phyloP scores from a whole-genome alignment of 2,329 filamentous ascomycete genomes.

The Penicillium sp. region DNA sequence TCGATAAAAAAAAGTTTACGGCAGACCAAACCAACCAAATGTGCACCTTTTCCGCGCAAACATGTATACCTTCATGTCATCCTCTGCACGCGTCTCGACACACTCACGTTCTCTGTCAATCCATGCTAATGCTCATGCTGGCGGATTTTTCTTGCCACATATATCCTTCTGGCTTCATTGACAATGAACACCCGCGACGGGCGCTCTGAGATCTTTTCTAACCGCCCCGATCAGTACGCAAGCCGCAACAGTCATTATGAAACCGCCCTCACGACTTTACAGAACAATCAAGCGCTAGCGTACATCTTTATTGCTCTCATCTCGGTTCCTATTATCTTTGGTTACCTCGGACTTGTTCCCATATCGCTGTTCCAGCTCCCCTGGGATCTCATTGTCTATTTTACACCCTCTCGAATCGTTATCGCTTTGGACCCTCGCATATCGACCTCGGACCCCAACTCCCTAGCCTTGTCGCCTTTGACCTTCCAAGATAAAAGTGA shows the following conservation, averaged over 20 bases:
- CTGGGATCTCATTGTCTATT: conserved; percentile 42
- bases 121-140: conserved; percentile 16
- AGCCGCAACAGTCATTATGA: conserved; percentile 35
- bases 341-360: conserved; percentile 31
- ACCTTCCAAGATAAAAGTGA: conserved; percentile 59
- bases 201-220: conserved; percentile 30
- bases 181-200: conserved; percentile 39
- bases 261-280: conserved; percentile 25
- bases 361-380: conserved; percentile 30
- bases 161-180: conserved; percentile 17
- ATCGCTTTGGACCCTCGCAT: conserved; percentile 52
- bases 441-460: conserved; percentile 40
- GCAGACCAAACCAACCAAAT: conserved; percentile 25
- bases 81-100: conserved; percentile 1
- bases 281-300: conserved; percentile 29
- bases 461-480: conserved; percentile 40
- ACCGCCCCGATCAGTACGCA: conserved; percentile 28
- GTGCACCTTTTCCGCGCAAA: conserved; percentile 19
- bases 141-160: conserved; percentile 21
- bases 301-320: conserved; percentile 30
- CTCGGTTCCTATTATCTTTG: conserved; percentile 31
- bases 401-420: conserved; percentile 42
- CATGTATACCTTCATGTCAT: conserved; percentile 12
- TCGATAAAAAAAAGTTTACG: conserved; percentile 39
- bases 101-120: not conserved